Evolutionary conservation across 345 rosid genomes (phyloP).

Genomic region (Aethionema arabicum): DNA sequence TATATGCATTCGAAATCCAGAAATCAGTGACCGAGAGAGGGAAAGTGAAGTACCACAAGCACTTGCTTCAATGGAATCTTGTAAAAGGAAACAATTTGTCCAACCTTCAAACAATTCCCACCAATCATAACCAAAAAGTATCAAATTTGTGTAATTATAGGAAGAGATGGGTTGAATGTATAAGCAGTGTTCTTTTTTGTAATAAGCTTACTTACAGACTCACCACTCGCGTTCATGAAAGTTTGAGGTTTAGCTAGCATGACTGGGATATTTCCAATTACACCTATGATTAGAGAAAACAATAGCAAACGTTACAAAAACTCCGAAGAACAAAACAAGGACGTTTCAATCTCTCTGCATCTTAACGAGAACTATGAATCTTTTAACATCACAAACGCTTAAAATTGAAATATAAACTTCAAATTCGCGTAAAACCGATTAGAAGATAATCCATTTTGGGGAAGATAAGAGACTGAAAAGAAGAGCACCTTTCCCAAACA

Average conservation of each 20-base stretch:
- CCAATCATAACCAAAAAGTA: conserved; percentile 18
- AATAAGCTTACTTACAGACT: conserved; percentile 78
- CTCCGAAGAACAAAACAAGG: not conserved
- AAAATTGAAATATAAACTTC: conserved; percentile 1
- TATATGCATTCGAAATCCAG: conserved; percentile 5
- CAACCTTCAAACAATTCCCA: conserved; percentile 60
- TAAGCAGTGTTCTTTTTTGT: conserved; percentile 25
- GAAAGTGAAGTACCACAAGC: conserved; percentile 55
- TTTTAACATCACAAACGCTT: not conserved
- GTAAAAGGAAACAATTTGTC: conserved; percentile 76
- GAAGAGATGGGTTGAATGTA: conserved; percentile 7
- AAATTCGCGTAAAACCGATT: not conserved
- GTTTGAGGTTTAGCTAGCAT: conserved; percentile 97
- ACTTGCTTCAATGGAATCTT: conserved; percentile 95
- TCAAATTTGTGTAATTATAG: not conserved
- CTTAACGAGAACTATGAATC: not conserved
- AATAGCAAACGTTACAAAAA: conserved; percentile 10
- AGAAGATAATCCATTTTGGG: not conserved
- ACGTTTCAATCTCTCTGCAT: conserved; percentile 4
- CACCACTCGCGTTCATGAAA: conserved; percentile 92
- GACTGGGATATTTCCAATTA: conserved; percentile 74
- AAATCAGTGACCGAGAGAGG: conserved; percentile 7
- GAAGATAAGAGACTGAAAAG: not conserved
- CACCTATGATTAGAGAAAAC: conserved; percentile 46
- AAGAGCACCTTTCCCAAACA: conserved; percentile 70